Percentiles rank a stretch among this genome's conserved stretches.
phyloP scores from a whole-genome alignment of 495 filamentous ascomycete species.

The Penicillium paradoxum region DNA sequence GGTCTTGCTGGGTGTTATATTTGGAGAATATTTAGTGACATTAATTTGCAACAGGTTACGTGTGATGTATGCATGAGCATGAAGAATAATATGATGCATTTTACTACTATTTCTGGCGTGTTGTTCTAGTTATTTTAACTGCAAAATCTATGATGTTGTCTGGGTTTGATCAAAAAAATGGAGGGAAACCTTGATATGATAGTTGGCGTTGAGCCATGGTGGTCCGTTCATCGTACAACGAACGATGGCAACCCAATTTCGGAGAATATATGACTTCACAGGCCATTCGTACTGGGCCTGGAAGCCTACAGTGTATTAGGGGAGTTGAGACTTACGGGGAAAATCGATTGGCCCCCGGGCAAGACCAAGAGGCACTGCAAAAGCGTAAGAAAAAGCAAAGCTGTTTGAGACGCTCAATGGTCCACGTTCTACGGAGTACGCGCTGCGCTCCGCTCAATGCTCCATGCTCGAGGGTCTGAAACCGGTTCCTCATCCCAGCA shows the following conservation, averaged over 20 bases:
- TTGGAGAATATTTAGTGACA: background rate
- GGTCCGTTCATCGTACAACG: background rate
- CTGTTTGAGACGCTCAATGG: background rate
- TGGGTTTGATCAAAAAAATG: constrained; percentile 10
- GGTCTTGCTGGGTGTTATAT: background rate
- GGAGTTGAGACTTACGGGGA: background rate
- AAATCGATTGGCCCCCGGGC: background rate
- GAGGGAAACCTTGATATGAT: constrained; percentile 5
- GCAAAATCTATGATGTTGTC: constrained; percentile 18
- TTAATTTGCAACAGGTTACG: constrained; percentile 26
- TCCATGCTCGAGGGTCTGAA: background rate
- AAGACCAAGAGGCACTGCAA: background rate
- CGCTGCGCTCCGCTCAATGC: background rate
- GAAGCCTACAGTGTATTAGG: too few relatives aligned
- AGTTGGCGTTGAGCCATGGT: background rate
- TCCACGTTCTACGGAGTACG: background rate
- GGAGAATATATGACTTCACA: background rate
- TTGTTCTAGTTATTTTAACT: constrained; percentile 14
- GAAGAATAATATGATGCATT: constrained; percentile 34
- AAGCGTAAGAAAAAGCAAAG: background rate
- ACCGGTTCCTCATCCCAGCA: background rate
- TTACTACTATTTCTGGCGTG: constrained; percentile 18
- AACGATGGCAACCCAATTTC: background rate
- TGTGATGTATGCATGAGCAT: constrained; percentile 42
- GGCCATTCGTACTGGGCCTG: too few relatives aligned